A percentile compares a stretch with the other conserved stretches of the same genome.
Evolutionary conservation across 208 protist species (phyloP).

Genomic region (Leishmania amazonensis): DNA sequence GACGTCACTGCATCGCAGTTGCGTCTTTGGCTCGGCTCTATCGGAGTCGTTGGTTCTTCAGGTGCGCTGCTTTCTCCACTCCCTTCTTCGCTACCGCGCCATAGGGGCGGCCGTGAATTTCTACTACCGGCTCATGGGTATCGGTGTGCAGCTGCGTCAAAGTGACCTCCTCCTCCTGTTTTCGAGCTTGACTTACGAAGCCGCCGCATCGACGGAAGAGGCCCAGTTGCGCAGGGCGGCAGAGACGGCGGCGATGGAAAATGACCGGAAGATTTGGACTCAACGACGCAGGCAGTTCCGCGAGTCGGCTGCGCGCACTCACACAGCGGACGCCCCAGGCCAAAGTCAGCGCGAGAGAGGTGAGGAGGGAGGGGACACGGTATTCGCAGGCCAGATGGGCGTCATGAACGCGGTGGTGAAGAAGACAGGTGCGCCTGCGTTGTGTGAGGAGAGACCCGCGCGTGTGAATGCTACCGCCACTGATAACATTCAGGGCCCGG

Average conservation of each 20-base stretch:
- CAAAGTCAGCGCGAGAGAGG: not conserved
- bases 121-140: constrained; percentile 67
- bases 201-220: constrained; percentile 26
- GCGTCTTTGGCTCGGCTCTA: constrained; percentile 73
- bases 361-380: no score
- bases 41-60: constrained; percentile 67
- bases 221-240: constrained; percentile 22
- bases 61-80: constrained; percentile 73
- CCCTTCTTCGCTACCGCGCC: constrained; percentile 64
- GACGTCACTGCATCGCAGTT: constrained; percentile 78
- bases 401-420: not conserved
- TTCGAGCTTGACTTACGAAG: constrained; percentile 80
- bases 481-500: not conserved
- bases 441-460: not conserved
- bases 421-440: not conserved
- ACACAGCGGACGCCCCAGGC: not conserved
- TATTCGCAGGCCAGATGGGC: no score
- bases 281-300: constrained; percentile 16
- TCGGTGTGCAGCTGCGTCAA: constrained; percentile 73
- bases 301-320: not conserved
- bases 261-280: constrained; percentile 19
- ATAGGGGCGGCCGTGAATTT: constrained; percentile 62
- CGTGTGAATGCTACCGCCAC: not conserved
- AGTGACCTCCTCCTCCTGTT: constrained; percentile 75
- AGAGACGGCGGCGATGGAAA: constrained; percentile 27